phyloP scores from a whole-genome alignment of 257 asterid species.

The Solanum chiquidenum region DNA sequence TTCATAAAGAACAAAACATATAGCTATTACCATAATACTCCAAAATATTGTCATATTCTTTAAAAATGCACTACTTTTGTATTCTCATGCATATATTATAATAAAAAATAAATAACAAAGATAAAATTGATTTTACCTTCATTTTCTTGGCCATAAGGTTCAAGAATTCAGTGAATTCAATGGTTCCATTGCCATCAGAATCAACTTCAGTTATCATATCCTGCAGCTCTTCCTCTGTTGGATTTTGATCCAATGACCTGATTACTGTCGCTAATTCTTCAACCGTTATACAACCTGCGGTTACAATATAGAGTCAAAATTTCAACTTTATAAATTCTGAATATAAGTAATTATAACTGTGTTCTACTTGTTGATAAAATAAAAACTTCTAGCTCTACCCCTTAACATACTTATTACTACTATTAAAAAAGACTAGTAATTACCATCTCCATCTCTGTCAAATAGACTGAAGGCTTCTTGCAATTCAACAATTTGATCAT shows the following conservation, averaged over 20 bases:
- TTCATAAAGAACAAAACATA: not conserved
- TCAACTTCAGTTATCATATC: slow-evolving; percentile 42
- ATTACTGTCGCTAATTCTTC: slow-evolving; percentile 41
- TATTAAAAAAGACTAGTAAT: not conserved
- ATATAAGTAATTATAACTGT: no score
- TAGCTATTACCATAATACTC: not conserved
- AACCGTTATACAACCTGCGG: slow-evolving; percentile 29
- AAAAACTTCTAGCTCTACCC: no score
- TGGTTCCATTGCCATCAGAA: slow-evolving; percentile 46
- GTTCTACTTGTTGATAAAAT: no score
- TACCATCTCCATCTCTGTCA: slow-evolving; percentile 49
- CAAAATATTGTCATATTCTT: not conserved
- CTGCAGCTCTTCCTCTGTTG: slow-evolving; percentile 35
- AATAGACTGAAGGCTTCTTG: slow-evolving; percentile 42
- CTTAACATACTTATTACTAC: no score
- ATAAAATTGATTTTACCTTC: slow-evolving; percentile 10
- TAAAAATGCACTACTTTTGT: not conserved
- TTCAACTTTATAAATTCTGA: not conserved
- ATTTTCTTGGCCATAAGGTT: slow-evolving; percentile 39
- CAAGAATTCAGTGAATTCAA: slow-evolving; percentile 42
- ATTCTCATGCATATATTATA: not conserved
- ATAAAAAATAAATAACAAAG: not conserved
- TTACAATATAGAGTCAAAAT: not conserved
- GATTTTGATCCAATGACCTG: slow-evolving; percentile 39
- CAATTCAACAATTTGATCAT: slow-evolving; percentile 37